Conservation (phyloP, 352 stramenopile genomes). For the Pythium sukuiense region DNA sequence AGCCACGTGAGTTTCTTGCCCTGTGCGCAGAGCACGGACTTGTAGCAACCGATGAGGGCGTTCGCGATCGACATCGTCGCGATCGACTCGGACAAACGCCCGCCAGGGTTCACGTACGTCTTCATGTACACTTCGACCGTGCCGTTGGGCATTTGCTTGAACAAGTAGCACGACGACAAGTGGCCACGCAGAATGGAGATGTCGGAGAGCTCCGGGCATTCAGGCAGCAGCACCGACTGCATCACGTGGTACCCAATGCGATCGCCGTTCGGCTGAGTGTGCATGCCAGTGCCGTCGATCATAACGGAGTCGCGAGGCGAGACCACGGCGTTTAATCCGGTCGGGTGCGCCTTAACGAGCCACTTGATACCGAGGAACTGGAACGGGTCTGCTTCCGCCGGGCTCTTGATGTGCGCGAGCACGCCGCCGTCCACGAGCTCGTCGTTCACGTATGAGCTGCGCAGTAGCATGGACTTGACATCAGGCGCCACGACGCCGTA, state of each 20-base stretch:
- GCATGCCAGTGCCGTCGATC: constrained; percentile 24
- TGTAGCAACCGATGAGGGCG: constrained; percentile 34
- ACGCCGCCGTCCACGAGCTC: constrained; percentile 51
- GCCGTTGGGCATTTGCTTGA: constrained; percentile 32
- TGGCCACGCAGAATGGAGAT: constrained; percentile 29
- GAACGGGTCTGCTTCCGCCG: constrained; percentile 32
- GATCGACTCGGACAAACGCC: constrained; percentile 23
- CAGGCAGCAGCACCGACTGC: constrained; percentile 41
- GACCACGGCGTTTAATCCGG: constrained; percentile 19
- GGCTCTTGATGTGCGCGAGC: constrained; percentile 42
- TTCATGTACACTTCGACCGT: constrained; percentile 42
- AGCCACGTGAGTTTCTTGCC: constrained; percentile 38
- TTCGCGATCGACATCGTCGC: constrained; percentile 25
- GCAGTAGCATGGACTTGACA: constrained; percentile 49
- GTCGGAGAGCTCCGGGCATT: constrained; percentile 24
- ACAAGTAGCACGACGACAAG: constrained; percentile 39
- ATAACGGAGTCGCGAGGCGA: constrained; percentile 26
- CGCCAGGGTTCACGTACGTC: constrained; percentile 31
- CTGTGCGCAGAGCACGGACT: constrained; percentile 34
- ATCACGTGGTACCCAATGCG: constrained; percentile 47
- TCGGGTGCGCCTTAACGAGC: constrained; percentile 25
- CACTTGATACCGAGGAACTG: constrained; percentile 30
- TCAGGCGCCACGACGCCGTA: constrained; percentile 52
- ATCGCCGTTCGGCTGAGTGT: constrained; percentile 27
- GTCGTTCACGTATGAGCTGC: constrained; percentile 48